Percentiles rank a stretch among this genome's conserved stretches.
These are phyloP conservation scores for Clavulina sp. DNA, from an alignment of 768 basidiomycete genomes.

Conservation along the genomic window DNA sequence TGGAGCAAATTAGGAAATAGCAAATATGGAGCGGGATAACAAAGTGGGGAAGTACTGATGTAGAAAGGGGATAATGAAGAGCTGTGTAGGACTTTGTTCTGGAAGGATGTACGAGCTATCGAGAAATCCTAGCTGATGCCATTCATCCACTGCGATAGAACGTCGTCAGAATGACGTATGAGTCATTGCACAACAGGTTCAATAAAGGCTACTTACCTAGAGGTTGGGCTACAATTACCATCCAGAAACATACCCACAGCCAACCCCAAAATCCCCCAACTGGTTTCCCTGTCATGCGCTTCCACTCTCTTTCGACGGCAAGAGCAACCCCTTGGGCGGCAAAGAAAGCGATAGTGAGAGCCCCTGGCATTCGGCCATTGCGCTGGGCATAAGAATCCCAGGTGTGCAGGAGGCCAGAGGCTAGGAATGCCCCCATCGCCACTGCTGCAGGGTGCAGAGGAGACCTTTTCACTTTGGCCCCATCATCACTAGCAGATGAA, in stretches of 20 bases:
- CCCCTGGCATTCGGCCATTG: neutral
- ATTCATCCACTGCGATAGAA: neutral
- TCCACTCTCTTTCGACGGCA: constrained; percentile 6
- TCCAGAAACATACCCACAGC: neutral
- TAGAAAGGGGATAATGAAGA: neutral
- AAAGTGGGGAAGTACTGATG: no score
- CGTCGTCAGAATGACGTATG: no score
- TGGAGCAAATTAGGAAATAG: no score
- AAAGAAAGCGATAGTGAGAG: constrained; percentile 1
- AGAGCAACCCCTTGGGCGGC: constrained; percentile 5
- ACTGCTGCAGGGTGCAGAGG: no score
- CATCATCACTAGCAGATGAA: no score
- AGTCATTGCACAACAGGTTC: no score
- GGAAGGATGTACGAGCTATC: neutral
- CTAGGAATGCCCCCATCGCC: constrained; percentile 5
- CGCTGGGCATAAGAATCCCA: neutral
- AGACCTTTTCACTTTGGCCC: no score
- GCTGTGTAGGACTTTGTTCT: neutral
- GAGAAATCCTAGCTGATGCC: neutral
- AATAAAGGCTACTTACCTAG: constrained; percentile 5
- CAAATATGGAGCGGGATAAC: no score
- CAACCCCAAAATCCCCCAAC: constrained; percentile 10
- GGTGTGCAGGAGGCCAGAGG: constrained; percentile 9
- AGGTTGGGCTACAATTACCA: constrained; percentile 1
- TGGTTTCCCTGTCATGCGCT: constrained; percentile 5